A percentile compares a stretch with the other conserved stretches of the same genome.
phyloP scores from a whole-genome alignment of 1,284 basidiomycete genomes.

The Neolentinus lepideus region DNA sequence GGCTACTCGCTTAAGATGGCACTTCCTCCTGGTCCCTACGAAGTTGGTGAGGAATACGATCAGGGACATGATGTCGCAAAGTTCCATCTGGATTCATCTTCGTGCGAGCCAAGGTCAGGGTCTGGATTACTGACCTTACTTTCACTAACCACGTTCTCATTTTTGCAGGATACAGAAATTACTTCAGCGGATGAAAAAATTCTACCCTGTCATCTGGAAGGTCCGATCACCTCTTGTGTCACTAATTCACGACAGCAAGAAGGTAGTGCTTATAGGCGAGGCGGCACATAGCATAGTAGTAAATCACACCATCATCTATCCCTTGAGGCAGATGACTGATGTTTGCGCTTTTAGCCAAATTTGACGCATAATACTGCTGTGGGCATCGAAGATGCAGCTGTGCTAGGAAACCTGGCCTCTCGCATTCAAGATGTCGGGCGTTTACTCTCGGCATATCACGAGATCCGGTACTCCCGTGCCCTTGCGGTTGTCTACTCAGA shows the following conservation, averaged over 20 bases:
- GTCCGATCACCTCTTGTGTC: background rate
- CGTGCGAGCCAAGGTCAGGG: background rate
- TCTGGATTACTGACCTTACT: background rate
- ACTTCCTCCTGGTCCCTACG: background rate
- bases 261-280: background rate
- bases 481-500: background rate
- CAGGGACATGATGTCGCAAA: background rate
- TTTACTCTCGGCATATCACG: background rate
- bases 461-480: background rate
- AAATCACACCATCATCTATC: background rate
- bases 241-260: background rate
- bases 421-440: background rate
- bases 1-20: background rate
- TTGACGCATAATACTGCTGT: background rate
- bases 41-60: background rate
- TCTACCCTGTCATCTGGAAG: background rate
- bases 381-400: background rate
- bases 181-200: background rate
- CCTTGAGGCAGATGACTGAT: too few species aligned
- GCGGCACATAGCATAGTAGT: background rate
- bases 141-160: background rate
- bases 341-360: background rate
- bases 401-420: background rate
- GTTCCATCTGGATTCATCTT: background rate
- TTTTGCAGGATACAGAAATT: background rate